These are phyloP conservation scores for Fraxinus pennsylvanica DNA, from an alignment of 257 asterid species.

Conservation along the genomic window DNA sequence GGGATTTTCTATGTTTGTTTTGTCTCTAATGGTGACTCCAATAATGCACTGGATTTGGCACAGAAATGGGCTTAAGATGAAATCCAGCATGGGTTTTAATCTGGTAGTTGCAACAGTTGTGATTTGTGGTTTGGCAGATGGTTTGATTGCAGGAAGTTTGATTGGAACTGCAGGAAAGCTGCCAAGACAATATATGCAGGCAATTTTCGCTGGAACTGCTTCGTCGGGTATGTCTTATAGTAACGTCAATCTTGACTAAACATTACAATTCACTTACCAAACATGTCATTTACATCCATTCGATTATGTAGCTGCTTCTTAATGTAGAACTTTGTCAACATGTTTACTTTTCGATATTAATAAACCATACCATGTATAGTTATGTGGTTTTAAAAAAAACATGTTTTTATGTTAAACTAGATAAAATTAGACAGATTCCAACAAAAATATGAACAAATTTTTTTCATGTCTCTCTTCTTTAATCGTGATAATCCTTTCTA, in stretches of 20 bases:
- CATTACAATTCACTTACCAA: background rate
- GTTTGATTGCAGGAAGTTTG: conserved; percentile 66
- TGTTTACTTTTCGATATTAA: background rate
- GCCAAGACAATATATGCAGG: conserved; percentile 85
- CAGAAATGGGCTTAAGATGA: conserved; percentile 18
- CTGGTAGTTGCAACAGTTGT: conserved; percentile 55
- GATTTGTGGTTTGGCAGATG: conserved; percentile 69
- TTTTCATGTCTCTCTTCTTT: background rate
- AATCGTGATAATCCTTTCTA: background rate
- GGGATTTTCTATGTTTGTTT: conserved; percentile 63
- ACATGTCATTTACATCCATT: background rate
- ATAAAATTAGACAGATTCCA: background rate
- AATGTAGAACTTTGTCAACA: background rate
- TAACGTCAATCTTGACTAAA: background rate
- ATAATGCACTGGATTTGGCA: conserved; percentile 50
- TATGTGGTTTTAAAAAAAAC: too few species aligned
- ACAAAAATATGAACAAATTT: background rate
- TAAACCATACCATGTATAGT: too few species aligned
- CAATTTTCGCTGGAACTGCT: conserved; percentile 82
- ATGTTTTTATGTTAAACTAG: background rate
- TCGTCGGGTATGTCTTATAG: conserved; percentile 60
- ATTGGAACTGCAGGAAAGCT: conserved; percentile 66
- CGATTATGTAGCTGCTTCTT: background rate
- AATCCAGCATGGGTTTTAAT: conserved; percentile 33
- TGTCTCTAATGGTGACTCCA: conserved; percentile 57